Base-by-base conservation (phyloP, 2,329 filamentous ascomycete genomes). In the Trichophyton equinum region DNA sequence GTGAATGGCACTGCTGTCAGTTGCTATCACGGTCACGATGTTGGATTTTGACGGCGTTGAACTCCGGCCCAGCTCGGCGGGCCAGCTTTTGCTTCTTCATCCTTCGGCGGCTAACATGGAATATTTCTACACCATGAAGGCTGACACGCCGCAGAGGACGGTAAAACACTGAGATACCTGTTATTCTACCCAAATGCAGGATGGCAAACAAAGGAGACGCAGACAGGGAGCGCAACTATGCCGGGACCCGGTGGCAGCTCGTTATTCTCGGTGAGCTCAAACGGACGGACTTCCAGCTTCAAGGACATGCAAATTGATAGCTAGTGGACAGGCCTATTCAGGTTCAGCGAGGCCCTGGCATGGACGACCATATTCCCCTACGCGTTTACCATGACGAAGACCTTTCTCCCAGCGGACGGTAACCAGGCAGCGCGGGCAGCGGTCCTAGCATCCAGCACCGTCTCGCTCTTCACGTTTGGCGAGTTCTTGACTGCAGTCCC, bases 341-440 rank as follows among this genome's bases (percentile, higher is more conserved):
- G 60, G 5, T 59, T 61, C 20, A 63, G 60, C 11, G 62, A 62
- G 40, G 60, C 62, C 20, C 53, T 63, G 25, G 60, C 62, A 5
- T 62, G 62, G 62, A 60, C 60, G 3, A 60, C 57, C 42, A 62
- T 63, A 36, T 63, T 63, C 36, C 58, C 60, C 8, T 63, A 60
- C 40, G 58, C 57, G 1, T 62, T 59, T 42, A 51, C 60, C 22
- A 62, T 62, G 62, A 60, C 62, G 15, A 6, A 58, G 47, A 62
- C 62, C 0, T 60, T 63, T 46, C 36, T 58, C 11, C 20, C 55
- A 1, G 55, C 33, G 1, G 27, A n/a, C 11, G 8, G 11, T 30
- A 22, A 55, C 8, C 40, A 46, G 20, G 60, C 49, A 3, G 44
- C 60, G 1, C 40, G 53, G 1, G 51, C 60, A 4, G 62, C 62